A percentile compares a stretch with the other conserved stretches of the same genome.
These are phyloP conservation scores for Cutaneotrichosporon cutaneum DNA, from an alignment of 1,284 basidiomycete genomes.

Conservation along the genomic window DNA sequence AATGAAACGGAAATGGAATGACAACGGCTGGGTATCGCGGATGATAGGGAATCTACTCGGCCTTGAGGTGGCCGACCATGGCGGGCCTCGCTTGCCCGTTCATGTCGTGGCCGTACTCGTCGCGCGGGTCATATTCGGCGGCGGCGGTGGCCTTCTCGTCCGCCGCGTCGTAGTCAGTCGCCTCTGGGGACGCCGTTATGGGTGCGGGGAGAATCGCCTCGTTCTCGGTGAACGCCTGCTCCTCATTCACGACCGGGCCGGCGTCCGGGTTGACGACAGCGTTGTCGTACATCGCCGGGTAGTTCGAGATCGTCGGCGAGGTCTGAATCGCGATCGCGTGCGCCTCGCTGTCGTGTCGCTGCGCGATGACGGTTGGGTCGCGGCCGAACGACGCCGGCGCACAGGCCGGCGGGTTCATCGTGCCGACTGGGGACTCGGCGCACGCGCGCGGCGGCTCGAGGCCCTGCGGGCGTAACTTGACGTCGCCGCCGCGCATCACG, in stretches of 20 bases:
- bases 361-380: constrained; percentile 7
- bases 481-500: constrained; percentile 76
- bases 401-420: constrained; percentile 2
- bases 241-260: background rate
- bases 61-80: constrained; percentile 32
- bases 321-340: constrained; percentile 1
- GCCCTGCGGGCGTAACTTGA: constrained; percentile 38
- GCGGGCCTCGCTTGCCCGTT: constrained; percentile 10
- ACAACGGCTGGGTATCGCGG: constrained; percentile 8
- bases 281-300: background rate
- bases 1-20: constrained; percentile 1
- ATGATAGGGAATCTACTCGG: constrained; percentile 15
- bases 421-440: background rate
- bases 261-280: background rate
- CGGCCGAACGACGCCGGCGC: constrained; percentile 7
- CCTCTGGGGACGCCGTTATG: background rate
- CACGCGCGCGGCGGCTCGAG: constrained; percentile 21
- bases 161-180: background rate
- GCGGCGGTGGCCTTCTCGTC: background rate
- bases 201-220: background rate
- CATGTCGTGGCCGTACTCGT: background rate
- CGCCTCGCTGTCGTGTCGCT: constrained; percentile 5
- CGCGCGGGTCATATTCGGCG: background rate
- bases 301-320: background rate
- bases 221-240: background rate